Evolutionary conservation across 768 basidiomycete genomes (phyloP).

Genomic region (Steccherinum ochraceum): DNA sequence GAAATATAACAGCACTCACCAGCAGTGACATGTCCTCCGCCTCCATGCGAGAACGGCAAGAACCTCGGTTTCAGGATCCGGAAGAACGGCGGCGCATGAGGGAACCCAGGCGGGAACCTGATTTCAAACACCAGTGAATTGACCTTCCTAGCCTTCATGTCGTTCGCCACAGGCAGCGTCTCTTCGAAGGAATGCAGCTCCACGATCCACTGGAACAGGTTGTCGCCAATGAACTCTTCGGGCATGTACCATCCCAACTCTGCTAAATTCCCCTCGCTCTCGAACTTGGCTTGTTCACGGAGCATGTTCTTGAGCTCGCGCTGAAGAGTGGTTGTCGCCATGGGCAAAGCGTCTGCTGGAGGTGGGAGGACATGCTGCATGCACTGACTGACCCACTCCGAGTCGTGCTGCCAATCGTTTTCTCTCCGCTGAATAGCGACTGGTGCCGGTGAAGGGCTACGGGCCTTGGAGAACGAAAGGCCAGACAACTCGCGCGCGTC

Average conservation of each 20-base stretch:
- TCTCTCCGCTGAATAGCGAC: neutral
- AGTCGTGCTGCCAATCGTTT: conserved; percentile 52
- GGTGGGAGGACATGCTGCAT: conserved; percentile 51
- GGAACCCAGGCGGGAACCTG: conserved; percentile 59
- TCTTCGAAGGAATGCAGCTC: conserved; percentile 68
- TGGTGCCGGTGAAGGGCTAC: neutral
- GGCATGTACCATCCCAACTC: conserved; percentile 72
- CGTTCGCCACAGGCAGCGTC: conserved; percentile 52
- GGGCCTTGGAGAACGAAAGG: neutral
- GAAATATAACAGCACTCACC: conserved; percentile 33
- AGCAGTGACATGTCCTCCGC: conserved; percentile 63
- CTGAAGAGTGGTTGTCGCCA: conserved; percentile 52
- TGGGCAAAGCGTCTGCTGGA: conserved; percentile 47
- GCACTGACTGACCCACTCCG: conserved; percentile 38
- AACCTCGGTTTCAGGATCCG: conserved; percentile 70
- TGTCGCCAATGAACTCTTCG: conserved; percentile 57
- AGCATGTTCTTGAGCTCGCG: conserved; percentile 58
- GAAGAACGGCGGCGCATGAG: conserved; percentile 70
- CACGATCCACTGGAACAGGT: conserved; percentile 68
- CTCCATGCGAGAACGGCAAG: conserved; percentile 63
- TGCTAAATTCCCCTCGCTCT: conserved; percentile 32
- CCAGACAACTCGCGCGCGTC: too few species aligned
- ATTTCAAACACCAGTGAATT: conserved; percentile 70
- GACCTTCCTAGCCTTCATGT: conserved; percentile 48
- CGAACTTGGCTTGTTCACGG: conserved; percentile 46